phyloP scores from a whole-genome alignment of 495 filamentous ascomycete species.

The Haplographium delicatum region DNA sequence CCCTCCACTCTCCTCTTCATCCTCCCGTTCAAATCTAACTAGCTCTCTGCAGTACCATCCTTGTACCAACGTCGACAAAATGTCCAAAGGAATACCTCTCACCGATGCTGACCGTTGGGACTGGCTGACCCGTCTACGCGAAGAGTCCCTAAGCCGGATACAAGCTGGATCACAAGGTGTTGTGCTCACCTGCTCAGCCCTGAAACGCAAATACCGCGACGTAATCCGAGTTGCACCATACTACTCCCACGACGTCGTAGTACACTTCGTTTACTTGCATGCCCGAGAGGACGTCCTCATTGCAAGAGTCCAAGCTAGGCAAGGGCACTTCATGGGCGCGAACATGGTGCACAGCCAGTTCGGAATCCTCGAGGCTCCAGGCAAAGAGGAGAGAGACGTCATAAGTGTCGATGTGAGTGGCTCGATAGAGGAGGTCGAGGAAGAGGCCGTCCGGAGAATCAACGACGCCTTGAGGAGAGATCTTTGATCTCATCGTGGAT shows the following conservation, averaged over 20 bases:
- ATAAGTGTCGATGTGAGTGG: slow-evolving; percentile 75
- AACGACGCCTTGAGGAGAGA: slow-evolving; percentile 12
- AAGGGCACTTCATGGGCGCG: slow-evolving; percentile 95
- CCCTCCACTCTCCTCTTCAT: not conserved
- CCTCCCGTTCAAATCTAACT: slow-evolving; percentile 13
- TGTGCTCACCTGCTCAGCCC: slow-evolving; percentile 89
- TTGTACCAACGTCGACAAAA: slow-evolving; percentile 83
- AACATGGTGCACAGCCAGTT: slow-evolving; percentile 96
- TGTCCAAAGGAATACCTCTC: slow-evolving; percentile 78
- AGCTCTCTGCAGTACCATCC: slow-evolving; percentile 70
- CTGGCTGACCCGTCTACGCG: slow-evolving; percentile 87
- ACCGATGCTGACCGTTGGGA: slow-evolving; percentile 98
- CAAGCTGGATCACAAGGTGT: slow-evolving; percentile 60
- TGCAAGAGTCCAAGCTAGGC: slow-evolving; percentile 62
- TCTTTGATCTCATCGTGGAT: too few relatives aligned
- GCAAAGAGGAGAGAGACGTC: slow-evolving; percentile 73
- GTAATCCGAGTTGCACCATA: slow-evolving; percentile 89
- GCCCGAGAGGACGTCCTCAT: slow-evolving; percentile 70
- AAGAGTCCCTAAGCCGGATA: slow-evolving; percentile 59
- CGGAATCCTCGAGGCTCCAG: slow-evolving; percentile 75
- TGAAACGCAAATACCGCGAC: slow-evolving; percentile 97
- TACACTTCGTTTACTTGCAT: slow-evolving; percentile 91
- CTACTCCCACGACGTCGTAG: slow-evolving; percentile 54
- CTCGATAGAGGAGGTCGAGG: slow-evolving; percentile 59
- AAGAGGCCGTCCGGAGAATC: slow-evolving; percentile 55